Percentiles rank a stretch among this genome's conserved stretches.
Evolutionary conservation across 805 yeast species (phyloP).

Genomic region (Kazachstania psychrophila): DNA sequence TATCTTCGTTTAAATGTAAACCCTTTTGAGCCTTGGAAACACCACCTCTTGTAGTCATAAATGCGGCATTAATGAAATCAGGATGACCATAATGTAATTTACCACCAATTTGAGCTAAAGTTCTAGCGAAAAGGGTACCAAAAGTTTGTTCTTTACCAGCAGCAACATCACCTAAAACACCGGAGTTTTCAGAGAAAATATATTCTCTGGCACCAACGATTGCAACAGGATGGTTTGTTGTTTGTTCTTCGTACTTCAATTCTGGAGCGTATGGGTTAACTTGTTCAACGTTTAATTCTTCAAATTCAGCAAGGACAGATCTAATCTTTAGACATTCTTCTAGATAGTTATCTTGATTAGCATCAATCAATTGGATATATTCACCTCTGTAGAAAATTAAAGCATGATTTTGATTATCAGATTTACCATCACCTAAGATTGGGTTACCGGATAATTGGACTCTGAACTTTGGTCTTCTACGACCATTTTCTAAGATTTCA

Average conservation of each 20-base stretch:
- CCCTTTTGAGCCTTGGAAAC: slow-evolving; percentile 83
- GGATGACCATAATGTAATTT: slow-evolving; percentile 86
- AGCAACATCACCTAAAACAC: slow-evolving; percentile 80
- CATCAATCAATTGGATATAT: slow-evolving; percentile 75
- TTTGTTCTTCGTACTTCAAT: slow-evolving; percentile 48
- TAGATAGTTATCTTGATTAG: slow-evolving; percentile 77
- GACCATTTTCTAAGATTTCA: slow-evolving; percentile 60
- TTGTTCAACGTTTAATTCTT: slow-evolving; percentile 65
- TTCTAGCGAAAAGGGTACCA: slow-evolving; percentile 78
- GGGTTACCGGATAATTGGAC: slow-evolving; percentile 77
- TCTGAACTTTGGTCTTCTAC: slow-evolving; percentile 69
- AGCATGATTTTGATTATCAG: slow-evolving; percentile 80
- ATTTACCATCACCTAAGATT: slow-evolving; percentile 80
- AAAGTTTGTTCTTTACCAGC: slow-evolving; percentile 88
- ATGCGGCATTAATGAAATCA: slow-evolving; percentile 66
- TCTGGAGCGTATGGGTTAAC: slow-evolving; percentile 75
- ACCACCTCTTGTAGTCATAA: slow-evolving; percentile 83
- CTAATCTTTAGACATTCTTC: slow-evolving; percentile 81
- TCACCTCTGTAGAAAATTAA: slow-evolving; percentile 76
- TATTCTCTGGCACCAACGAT: slow-evolving; percentile 83
- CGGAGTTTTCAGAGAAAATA: slow-evolving; percentile 78
- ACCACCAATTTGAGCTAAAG: slow-evolving; percentile 77
- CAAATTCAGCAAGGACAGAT: slow-evolving; percentile 75
- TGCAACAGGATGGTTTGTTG: slow-evolving; percentile 58
- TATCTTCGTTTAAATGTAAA: slow-evolving; percentile 77